These are phyloP conservation scores for Tribonema minus DNA, from an alignment of 108 stramenopile genomes.

Conservation along the genomic window DNA sequence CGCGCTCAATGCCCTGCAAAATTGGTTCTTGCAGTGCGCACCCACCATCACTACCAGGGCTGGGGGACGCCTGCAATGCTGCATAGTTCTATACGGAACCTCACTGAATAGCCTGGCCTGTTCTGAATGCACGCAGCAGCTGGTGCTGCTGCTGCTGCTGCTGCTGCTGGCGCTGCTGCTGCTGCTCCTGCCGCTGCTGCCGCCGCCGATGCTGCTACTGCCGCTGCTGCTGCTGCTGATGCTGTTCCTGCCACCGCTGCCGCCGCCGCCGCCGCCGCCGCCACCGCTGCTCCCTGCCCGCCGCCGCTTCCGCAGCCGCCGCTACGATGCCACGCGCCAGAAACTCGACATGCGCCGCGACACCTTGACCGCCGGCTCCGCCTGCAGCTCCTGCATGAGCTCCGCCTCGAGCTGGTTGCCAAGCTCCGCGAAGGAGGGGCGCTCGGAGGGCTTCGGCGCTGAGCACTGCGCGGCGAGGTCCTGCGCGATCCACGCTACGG, in stretches of 20 bases:
- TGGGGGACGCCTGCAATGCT: too few species aligned
- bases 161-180: not conserved
- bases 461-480: constrained; percentile 18
- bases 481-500: constrained; percentile 28
- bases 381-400: constrained; percentile 16
- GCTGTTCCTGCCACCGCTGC: too few species aligned
- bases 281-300: too few species aligned
- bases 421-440: constrained; percentile 28
- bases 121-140: not conserved
- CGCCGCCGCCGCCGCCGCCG: too few species aligned
- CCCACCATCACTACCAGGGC: too few species aligned
- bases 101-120: not conserved
- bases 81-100: not conserved
- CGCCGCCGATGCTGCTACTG: too few species aligned
- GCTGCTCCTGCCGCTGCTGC: not conserved
- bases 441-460: not conserved
- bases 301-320: too few species aligned
- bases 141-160: not conserved
- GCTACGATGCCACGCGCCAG: too few species aligned
- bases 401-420: constrained; percentile 34
- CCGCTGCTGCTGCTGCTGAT: too few species aligned
- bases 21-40: too few species aligned
- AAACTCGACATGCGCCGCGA: too few species aligned
- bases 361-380: not conserved
- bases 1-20: too few species aligned